phyloP scores from a whole-genome alignment of 805 yeast species.

The Yarrowia keelungensis region DNA sequence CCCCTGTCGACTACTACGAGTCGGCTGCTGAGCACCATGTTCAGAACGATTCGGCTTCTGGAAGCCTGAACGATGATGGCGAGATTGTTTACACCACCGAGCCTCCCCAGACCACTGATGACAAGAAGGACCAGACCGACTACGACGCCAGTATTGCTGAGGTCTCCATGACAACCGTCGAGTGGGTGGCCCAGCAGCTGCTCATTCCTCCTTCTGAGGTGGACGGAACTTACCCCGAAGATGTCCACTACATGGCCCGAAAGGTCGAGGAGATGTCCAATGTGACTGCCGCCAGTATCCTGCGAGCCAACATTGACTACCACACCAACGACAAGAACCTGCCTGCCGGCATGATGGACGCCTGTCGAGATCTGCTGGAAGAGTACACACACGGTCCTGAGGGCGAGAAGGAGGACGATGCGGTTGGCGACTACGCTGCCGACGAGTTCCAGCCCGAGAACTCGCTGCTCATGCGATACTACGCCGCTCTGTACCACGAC shows the following conservation, averaged over 20 bases:
- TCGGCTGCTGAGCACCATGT: background rate
- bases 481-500: conserved; percentile 54
- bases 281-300: conserved; percentile 30
- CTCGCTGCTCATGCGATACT: conserved; percentile 44
- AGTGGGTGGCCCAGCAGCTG: conserved; percentile 36
- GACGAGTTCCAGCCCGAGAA: conserved; percentile 12
- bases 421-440: conserved; percentile 25
- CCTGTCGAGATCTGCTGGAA: conserved; percentile 27
- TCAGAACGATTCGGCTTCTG: conserved; percentile 1
- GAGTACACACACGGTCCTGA: conserved; percentile 26
- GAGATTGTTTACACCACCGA: conserved; percentile 21
- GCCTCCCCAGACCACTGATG: conserved; percentile 21
- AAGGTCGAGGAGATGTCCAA: conserved; percentile 31
- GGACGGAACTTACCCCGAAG: conserved; percentile 26
- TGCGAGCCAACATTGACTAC: conserved; percentile 34
- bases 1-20: conserved; percentile 25
- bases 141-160: conserved; percentile 36
- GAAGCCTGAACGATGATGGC: background rate
- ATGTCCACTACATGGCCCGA: conserved; percentile 35
- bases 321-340: conserved; percentile 24
- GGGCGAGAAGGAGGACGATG: conserved; percentile 32
- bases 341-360: conserved; percentile 28
- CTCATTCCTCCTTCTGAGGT: conserved; percentile 35
- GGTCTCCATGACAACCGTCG: conserved; percentile 28
- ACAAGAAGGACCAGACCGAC: conserved; percentile 35